Percentiles rank a stretch among this genome's conserved stretches.
Conservation (phyloP, 148 eudicot genomes). For the Spergularia bocconei region DNA sequence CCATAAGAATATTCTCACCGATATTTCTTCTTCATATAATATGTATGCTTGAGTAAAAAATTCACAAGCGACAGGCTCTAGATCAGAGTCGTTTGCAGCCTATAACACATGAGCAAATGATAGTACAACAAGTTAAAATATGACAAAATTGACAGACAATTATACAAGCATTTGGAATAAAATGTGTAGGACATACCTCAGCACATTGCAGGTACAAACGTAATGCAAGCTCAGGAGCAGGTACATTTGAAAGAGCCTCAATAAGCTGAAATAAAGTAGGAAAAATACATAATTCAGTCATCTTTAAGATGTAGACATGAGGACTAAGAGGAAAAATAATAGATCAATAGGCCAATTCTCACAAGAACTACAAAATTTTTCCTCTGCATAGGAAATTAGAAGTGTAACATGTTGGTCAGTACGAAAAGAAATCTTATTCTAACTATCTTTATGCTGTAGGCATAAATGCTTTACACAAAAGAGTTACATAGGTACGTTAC, state of each 20-base stretch:
- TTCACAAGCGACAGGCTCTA: slow-evolving; percentile 97
- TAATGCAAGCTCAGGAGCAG: slow-evolving; percentile 88
- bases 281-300: not conserved
- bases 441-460: too few relatives aligned
- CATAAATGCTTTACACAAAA: too few relatives aligned
- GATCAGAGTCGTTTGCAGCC: slow-evolving; percentile 95
- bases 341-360: not conserved
- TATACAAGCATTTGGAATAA: not conserved
- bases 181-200: slow-evolving; percentile 50
- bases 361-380: not conserved
- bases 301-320: not conserved
- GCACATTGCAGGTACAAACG: slow-evolving; percentile 90
- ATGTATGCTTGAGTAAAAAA: slow-evolving; percentile 98
- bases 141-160: not conserved
- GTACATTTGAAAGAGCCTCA: slow-evolving; percentile 73
- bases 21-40: slow-evolving; percentile 93
- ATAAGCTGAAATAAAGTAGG: slow-evolving; percentile 57
- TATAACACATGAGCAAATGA: slow-evolving; percentile 21
- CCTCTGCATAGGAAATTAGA: not conserved
- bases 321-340: not conserved
- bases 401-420: not conserved
- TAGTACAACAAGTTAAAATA: not conserved
- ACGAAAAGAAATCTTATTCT: too few relatives aligned
- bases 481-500: not conserved
- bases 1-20: slow-evolving; percentile 44